These are phyloP conservation scores for Lagenaria siceraria DNA, from an alignment of 306 rosid species.

Conservation along the genomic window DNA sequence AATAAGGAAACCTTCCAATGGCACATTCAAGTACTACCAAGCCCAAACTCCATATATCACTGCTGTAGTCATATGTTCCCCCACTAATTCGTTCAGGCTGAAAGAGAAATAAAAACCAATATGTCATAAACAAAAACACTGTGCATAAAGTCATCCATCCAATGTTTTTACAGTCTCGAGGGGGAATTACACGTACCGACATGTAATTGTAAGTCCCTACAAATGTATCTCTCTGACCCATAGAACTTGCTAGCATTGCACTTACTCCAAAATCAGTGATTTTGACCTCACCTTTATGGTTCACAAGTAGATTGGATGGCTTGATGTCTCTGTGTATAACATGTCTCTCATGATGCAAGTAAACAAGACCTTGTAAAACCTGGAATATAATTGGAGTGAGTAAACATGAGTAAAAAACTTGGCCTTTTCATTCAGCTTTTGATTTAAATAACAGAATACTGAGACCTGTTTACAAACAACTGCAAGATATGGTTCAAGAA, in stretches of 20 bases:
- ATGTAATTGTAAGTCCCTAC: constrained; percentile 97
- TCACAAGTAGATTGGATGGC: constrained; percentile 88
- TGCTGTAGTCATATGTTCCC: constrained; percentile 79
- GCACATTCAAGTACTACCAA: constrained; percentile 98
- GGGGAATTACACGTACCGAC: constrained; percentile 68
- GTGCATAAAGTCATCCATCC: background rate
- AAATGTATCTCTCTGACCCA: constrained; percentile 97
- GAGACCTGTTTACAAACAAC: constrained; percentile 93
- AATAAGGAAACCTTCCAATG: constrained; percentile 85
- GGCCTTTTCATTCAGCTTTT: background rate
- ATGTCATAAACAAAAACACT: background rate
- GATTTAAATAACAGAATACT: background rate
- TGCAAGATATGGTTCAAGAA: constrained; percentile 98
- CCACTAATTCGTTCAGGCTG: constrained; percentile 98
- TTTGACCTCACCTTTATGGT: constrained; percentile 95
- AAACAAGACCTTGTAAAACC: constrained; percentile 92
- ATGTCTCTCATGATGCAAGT: constrained; percentile 87
- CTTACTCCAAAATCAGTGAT: constrained; percentile 99
- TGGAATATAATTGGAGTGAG: constrained; percentile 18
- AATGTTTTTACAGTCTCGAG: background rate
- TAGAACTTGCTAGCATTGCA: constrained; percentile 88
- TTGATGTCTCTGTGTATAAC: constrained; percentile 96
- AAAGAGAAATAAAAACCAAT: constrained; percentile 13
- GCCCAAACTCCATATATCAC: constrained; percentile 97
- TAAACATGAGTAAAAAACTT: background rate